Base-by-base conservation (phyloP, 106 monocot genomes). In the Platanthera guangdongensis region DNA sequence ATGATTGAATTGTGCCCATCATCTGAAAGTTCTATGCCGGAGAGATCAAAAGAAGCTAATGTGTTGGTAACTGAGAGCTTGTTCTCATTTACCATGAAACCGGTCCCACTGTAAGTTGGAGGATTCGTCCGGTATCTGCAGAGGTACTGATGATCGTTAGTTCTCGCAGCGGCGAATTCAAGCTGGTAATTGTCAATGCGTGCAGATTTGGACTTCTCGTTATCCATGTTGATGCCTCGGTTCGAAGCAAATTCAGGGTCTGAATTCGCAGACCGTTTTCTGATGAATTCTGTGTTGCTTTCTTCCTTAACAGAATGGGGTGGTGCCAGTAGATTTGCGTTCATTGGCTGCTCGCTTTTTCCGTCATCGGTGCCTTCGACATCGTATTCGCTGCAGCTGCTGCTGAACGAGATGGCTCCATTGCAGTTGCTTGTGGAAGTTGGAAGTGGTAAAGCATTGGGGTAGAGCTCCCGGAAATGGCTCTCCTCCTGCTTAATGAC, bases 1-100 rank as follows among this genome's bases (percentile, higher is more conserved):
- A 71, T 76, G 52, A 92, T 90, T 2, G 83, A 85, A 14, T 81
- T 87, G 64, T 89, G 88, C 3, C 86, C 94, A 25, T 94, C 90
- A 3, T 71, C 73, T 8, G 91, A 70, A 15, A 90, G 81, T 4
- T 80, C 87, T 60, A 95, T 48, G 50, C 65, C 64, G 0, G 84
- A 82, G 15, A 81, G 13, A 49, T 51, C 6, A 18, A 80, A 80
- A 7, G 80, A 5, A 59, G 46, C 14, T 8, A 55, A 21, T 4
- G 83, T 75, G 71, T 78, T 87, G 71, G 49, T 8, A 10, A 64
- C 76, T 3, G 81, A 52, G 19, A 90, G 86, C 79, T 90, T 89
- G 82, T 79, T 84, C 68, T 90, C 90, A 45, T 60, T 82, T n/a
- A 71, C 65, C 47, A 52, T 30, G 9, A n/a, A 48, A 0, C 71